Percentiles rank a stretch among this genome's conserved stretches.
Evolutionary conservation across 805 yeast genomes (phyloP).

Genomic region (Candida pseudoglaebosa): DNA sequence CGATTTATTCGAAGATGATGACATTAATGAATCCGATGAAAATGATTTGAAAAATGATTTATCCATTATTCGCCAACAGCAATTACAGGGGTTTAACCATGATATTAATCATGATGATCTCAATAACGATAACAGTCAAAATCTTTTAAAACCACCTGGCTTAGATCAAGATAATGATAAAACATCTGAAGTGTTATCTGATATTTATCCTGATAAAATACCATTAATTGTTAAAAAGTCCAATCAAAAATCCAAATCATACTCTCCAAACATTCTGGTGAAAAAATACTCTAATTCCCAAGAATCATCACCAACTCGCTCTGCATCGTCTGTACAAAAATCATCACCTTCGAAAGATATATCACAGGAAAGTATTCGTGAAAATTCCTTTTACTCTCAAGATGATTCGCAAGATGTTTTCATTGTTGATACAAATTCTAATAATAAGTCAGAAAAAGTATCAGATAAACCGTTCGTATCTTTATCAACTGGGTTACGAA

Average conservation of each 20-base stretch:
- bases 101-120: constrained; percentile 8
- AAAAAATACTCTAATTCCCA: too few relatives aligned
- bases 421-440: not conserved
- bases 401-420: not conserved
- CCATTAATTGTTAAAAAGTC: constrained; percentile 32
- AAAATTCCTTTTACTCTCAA: too few relatives aligned
- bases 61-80: constrained; percentile 2
- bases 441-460: not conserved
- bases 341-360: too few relatives aligned
- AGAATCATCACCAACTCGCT: too few relatives aligned
- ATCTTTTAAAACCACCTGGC: constrained; percentile 1
- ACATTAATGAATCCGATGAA: not conserved
- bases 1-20: constrained; percentile 1
- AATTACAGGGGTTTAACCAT: constrained; percentile 6
- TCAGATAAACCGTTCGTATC: not conserved
- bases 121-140: not conserved
- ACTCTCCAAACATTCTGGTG: not conserved
- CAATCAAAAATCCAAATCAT: constrained; percentile 7
- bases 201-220: constrained; percentile 29
- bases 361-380: too few relatives aligned
- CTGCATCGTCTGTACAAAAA: too few relatives aligned
- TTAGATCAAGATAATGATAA: constrained; percentile 26
- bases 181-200: constrained; percentile 41
- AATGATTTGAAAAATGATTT: not conserved
- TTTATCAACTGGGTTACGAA: not conserved